Conservation (phyloP, 2,329 filamentous ascomycete genomes). For the Pseudogymnoascus sp. region DNA sequence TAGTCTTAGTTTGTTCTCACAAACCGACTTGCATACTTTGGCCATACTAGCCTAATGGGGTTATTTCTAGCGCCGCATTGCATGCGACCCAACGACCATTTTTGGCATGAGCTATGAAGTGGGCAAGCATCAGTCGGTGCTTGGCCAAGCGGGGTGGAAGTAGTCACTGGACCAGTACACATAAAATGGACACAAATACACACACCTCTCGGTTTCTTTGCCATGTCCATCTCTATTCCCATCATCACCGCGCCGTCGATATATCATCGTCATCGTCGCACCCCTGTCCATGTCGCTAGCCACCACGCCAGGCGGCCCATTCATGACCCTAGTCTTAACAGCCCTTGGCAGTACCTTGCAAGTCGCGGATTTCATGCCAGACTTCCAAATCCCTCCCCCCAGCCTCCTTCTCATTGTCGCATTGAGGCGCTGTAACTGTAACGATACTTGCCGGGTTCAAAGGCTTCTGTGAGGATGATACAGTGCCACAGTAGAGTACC, state of each 20-base stretch:
- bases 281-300: not conserved
- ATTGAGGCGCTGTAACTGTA: not conserved
- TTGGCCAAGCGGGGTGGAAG: not conserved
- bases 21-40: not conserved
- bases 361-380: not conserved
- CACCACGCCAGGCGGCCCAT: conserved; percentile 1
- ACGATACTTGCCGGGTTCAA: not conserved
- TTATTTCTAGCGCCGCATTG: not conserved
- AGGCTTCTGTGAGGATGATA: not conserved
- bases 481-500: not conserved
- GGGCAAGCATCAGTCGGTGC: not conserved
- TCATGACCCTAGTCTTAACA: not conserved
- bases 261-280: not conserved
- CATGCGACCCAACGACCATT: not conserved
- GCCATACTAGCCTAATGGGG: not conserved
- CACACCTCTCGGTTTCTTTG: not conserved
- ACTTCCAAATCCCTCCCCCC: not conserved
- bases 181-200: not conserved
- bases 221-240: not conserved
- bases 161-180: not conserved
- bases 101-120: not conserved
- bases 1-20: not conserved
- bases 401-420: not conserved
- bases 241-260: not conserved
- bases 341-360: not conserved